Conservation (phyloP, 805 yeast genomes). For the Komagataella phaffii region DNA sequence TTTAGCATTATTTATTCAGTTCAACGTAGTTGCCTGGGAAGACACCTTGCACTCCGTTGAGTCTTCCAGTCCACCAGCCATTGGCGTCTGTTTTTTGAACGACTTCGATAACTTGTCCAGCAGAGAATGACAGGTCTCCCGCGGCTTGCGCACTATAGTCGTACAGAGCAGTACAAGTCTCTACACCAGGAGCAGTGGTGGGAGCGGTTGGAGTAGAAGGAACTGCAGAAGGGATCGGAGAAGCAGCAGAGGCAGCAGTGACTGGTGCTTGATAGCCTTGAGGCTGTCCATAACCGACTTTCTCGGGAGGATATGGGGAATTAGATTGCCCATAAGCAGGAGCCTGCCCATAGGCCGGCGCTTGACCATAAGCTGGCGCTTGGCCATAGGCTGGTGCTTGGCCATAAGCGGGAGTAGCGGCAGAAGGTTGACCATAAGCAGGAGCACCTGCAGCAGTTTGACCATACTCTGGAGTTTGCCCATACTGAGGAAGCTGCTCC, state of each 20-base stretch:
- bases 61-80: constrained; percentile 97
- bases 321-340: constrained; percentile 14
- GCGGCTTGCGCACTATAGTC: constrained; percentile 88
- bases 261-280: constrained; percentile 11
- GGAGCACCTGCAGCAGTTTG: constrained; percentile 9
- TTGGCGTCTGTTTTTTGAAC: constrained; percentile 77
- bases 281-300: constrained; percentile 8
- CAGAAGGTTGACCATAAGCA: constrained; percentile 13
- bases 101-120: constrained; percentile 78
- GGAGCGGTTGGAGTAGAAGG: constrained; percentile 17
- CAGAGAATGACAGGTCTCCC: constrained; percentile 80
- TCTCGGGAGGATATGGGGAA: constrained; percentile 13
- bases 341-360: constrained; percentile 12
- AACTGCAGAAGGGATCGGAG: constrained; percentile 7
- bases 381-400: constrained; percentile 14
- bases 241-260: constrained; percentile 10
- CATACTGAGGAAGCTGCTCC: constrained; percentile 8
- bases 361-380: constrained; percentile 14
- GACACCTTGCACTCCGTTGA: constrained; percentile 77
- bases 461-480: constrained; percentile 3
- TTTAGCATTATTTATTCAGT: constrained; percentile 24
- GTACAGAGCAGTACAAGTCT: constrained; percentile 78
- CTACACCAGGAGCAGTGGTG: constrained; percentile 25
- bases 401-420: constrained; percentile 22
- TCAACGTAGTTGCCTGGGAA: constrained; percentile 97